Evolutionary conservation across 2,329 filamentous ascomycete species (phyloP).

Genomic region (Tolypocladium tundrense): DNA sequence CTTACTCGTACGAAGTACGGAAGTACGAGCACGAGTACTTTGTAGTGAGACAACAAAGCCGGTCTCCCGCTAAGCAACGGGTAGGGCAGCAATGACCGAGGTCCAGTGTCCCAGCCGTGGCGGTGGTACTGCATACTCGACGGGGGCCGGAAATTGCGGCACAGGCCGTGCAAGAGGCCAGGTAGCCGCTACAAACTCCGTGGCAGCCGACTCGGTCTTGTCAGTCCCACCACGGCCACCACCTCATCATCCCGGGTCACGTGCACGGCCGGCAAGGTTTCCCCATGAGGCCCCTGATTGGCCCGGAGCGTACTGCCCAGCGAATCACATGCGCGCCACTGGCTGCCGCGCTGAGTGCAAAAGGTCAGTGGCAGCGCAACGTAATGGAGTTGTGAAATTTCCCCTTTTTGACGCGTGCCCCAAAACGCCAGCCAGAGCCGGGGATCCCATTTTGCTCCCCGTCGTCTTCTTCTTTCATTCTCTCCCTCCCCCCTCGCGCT

Average conservation of each 20-base stretch:
- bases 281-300: constrained; percentile 9
- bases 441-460: constrained; percentile 1
- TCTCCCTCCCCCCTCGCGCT: constrained; percentile 12
- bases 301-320: constrained; percentile 8
- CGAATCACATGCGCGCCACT: constrained; percentile 21
- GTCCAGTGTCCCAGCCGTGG: not conserved
- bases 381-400: constrained; percentile 15
- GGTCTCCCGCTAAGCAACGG: too few species aligned
- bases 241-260: not conserved
- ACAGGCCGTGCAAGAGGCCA: not conserved
- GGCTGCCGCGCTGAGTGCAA: constrained; percentile 3
- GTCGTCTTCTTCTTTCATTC: constrained; percentile 10
- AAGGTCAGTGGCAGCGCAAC: constrained; percentile 6
- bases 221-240: not conserved
- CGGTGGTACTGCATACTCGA: not conserved
- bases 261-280: not conserved
- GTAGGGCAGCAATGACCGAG: not conserved
- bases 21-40: too few species aligned
- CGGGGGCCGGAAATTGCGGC: not conserved
- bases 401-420: constrained; percentile 22
- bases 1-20: too few species aligned
- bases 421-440: constrained; percentile 1
- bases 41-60: too few species aligned
- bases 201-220: not conserved
- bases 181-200: not conserved